Conservation (phyloP, 1,139 yeast genomes). For the Lodderomyces metapsilosis region DNA sequence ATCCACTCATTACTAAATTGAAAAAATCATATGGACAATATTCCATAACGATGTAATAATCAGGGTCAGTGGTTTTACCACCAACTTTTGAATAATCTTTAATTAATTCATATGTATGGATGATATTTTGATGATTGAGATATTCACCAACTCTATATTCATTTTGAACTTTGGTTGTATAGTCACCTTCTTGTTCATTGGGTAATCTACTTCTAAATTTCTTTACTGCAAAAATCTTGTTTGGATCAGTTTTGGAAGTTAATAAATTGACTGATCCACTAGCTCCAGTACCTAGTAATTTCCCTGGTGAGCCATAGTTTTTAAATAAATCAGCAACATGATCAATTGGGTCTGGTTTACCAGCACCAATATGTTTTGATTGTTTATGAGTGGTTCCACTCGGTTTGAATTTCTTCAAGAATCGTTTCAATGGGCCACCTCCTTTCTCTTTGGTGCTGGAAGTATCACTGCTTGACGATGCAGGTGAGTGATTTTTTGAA, state of each 20-base stretch:
- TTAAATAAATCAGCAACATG: slow-evolving; percentile 26
- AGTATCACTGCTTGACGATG: slow-evolving; percentile 8
- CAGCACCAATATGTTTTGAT: slow-evolving; percentile 4
- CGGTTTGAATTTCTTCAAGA: slow-evolving; percentile 38
- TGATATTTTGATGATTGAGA: slow-evolving; percentile 59
- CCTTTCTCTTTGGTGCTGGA: slow-evolving; percentile 12
- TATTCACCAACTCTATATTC: slow-evolving; percentile 67
- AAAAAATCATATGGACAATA: slow-evolving; percentile 74
- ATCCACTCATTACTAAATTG: slow-evolving; percentile 72
- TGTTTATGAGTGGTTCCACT: slow-evolving; percentile 8
- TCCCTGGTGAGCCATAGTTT: slow-evolving; percentile 61
- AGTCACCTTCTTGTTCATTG: slow-evolving; percentile 54
- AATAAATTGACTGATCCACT: slow-evolving; percentile 72
- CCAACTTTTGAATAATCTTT: slow-evolving; percentile 23
- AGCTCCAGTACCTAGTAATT: slow-evolving; percentile 69
- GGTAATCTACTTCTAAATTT: slow-evolving; percentile 57
- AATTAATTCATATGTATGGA: slow-evolving; percentile 62
- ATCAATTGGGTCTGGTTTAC: slow-evolving; percentile 15
- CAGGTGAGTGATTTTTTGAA: slow-evolving; percentile 2
- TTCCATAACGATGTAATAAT: slow-evolving; percentile 69
- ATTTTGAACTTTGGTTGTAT: slow-evolving; percentile 59
- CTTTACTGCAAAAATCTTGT: slow-evolving; percentile 62
- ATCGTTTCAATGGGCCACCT: slow-evolving; percentile 21
- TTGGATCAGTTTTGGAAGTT: slow-evolving; percentile 44
- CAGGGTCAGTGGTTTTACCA: slow-evolving; percentile 35